These are phyloP conservation scores for Yamadazyma friedrichii DNA, from an alignment of 1,139 yeast genomes.

Conservation along the genomic window DNA sequence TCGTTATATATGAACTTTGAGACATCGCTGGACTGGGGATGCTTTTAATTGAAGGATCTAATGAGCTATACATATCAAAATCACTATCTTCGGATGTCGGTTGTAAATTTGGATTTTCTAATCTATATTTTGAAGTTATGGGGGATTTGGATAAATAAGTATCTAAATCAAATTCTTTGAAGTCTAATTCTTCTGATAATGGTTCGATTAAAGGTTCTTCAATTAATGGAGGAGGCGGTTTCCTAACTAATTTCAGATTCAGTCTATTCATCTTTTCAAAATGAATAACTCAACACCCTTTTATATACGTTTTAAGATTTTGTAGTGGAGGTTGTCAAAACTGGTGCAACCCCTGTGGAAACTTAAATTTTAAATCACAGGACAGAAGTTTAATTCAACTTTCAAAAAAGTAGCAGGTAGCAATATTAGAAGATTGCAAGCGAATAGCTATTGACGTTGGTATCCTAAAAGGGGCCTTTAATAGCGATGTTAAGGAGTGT, in stretches of 20 bases:
- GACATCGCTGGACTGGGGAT: conserved; percentile 10
- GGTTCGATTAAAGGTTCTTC: conserved; percentile 3
- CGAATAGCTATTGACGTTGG: no score
- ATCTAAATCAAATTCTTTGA: conserved; percentile 19
- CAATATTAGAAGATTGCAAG: no score
- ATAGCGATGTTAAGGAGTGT: no score
- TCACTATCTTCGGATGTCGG: conserved; percentile 15
- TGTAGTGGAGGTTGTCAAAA: no score
- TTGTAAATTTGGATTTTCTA: conserved; percentile 28
- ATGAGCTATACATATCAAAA: conserved; percentile 11
- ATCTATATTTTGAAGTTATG: conserved; percentile 22
- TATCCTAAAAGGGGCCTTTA: no score
- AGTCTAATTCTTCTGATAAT: conserved; percentile 6
- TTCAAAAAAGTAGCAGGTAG: no score
- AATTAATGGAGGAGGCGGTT: conserved; percentile 12
- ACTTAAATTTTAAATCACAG: no score
- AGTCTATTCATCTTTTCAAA: conserved; percentile 4
- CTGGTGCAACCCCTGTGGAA: no score
- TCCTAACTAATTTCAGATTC: conserved; percentile 10
- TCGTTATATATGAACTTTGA: conserved; percentile 1
- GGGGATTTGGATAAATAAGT: conserved; percentile 25
- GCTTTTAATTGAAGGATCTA: conserved; percentile 13
- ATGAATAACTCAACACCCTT: no score
- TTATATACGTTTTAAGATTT: no score
- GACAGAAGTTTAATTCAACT: no score